These are phyloP conservation scores for Paecilomyces dactylethromorphus DNA, from an alignment of 2,329 filamentous ascomycete genomes.

Conservation along the genomic window DNA sequence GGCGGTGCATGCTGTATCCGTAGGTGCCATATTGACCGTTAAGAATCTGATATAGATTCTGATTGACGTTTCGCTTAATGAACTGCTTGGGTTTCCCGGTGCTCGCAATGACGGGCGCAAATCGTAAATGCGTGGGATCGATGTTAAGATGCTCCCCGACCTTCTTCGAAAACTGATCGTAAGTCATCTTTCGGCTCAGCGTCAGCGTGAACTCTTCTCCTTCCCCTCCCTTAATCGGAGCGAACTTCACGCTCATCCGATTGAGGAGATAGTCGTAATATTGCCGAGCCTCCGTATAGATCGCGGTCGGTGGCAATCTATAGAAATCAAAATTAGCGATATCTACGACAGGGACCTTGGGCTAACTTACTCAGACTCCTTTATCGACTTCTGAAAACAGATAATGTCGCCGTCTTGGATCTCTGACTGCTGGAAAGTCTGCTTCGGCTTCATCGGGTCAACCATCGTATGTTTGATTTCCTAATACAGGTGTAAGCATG, in stretches of 20 bases:
- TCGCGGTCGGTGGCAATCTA: constrained; percentile 34
- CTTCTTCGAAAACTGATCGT: constrained; percentile 78
- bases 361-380: constrained; percentile 26
- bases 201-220: constrained; percentile 68
- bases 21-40: constrained; percentile 67
- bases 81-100: constrained; percentile 70
- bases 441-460: constrained; percentile 84
- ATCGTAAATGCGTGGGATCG: constrained; percentile 80
- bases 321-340: constrained; percentile 1
- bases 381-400: constrained; percentile 71
- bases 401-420: constrained; percentile 96
- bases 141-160: constrained; percentile 72
- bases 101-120: constrained; percentile 75
- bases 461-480: constrained; percentile 99
- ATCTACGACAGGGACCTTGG: not conserved
- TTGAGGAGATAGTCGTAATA: constrained; percentile 94
- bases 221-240: constrained; percentile 50
- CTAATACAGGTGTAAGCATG: constrained; percentile 22
- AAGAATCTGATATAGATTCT: constrained; percentile 73
- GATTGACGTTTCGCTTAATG: constrained; percentile 65
- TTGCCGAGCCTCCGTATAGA: constrained; percentile 63
- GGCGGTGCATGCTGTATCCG: constrained; percentile 59
- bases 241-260: constrained; percentile 71
- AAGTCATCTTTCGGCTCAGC: constrained; percentile 80
- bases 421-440: constrained; percentile 82